These are phyloP conservation scores for Acanthamoeba healyi DNA, from an alignment of 208 protist species.

Conservation along the genomic window DNA sequence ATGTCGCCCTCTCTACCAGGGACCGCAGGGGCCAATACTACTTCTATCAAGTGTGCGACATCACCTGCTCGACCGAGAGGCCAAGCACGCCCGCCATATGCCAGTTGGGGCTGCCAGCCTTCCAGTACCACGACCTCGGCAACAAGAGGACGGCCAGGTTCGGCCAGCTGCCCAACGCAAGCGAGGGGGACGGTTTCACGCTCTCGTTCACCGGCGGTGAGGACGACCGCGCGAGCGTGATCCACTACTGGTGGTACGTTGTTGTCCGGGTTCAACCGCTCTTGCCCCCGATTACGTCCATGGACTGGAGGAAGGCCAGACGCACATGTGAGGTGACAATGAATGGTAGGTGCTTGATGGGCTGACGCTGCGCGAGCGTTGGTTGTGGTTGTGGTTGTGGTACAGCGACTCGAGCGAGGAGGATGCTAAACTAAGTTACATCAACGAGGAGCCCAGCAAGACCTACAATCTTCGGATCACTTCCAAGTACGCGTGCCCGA, in stretches of 20 bases:
- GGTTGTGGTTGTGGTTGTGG: no score
- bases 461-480: not conserved
- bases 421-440: no score
- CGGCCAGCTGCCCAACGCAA: not conserved
- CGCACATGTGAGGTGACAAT: not conserved
- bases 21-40: not conserved
- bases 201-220: not conserved
- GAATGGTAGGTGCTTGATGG: no score
- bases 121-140: not conserved
- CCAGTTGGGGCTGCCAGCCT: no score
- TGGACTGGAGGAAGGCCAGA: no score
- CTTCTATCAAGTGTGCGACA: not conserved
- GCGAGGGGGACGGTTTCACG: not conserved
- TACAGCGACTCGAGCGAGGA: not conserved
- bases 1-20: not conserved
- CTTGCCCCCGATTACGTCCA: no score
- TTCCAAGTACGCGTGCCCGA: not conserved
- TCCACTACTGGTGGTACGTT: not conserved
- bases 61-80: not conserved
- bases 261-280: not conserved
- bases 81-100: not conserved
- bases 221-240: not conserved
- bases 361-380: no score
- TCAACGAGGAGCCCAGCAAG: not conserved
- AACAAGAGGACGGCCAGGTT: not conserved